Base-by-base conservation (phyloP, 1,139 yeast species). In the Saccharomyces hybrid region DNA sequence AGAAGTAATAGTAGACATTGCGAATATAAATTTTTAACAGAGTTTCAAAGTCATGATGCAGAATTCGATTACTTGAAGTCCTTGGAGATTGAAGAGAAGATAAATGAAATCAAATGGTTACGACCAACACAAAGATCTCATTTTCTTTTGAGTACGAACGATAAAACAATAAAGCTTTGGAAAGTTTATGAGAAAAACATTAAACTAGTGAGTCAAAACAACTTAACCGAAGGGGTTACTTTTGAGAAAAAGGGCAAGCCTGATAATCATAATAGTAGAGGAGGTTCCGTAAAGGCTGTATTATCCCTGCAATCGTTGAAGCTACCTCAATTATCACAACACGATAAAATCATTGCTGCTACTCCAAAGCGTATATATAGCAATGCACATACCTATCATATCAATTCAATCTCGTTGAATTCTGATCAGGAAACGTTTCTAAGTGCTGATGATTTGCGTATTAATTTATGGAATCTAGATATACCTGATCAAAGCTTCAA, bases 341-440 rank as follows among this genome's bases (percentile, higher is more conserved):
- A 93, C 73, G 99, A 95, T 72, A 90, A 90, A 65, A 87, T 95
- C 65, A 87, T 93, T 57, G 95, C 95, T 44, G 97, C 99, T 1
- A 88, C 91, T 62, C 99, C 99, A 29, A 88, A 93, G 67, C 83
- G 85, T 64, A 86, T 91, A 57, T 95, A 88, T 71, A 83, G 95
- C 51, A 95, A 95, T 73, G 99, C 98, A 16, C 99, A 95, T 73
- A 96, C 99, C 47, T 95, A 95, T 73, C 99, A 95, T 73, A 93
- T 95, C 70, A 93, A 95, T 74, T 89, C 98, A 49, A 89, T 95
- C 66, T 87, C 96, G 56, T 86, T 90, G 61, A 95, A 93, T 71
- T 85, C 95, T 14, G 99, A 95, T 73, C 96, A 90, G 64, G 99
- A 95, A 73, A 95, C 99, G 14, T 95, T 86, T 72, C 80, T 95